phyloP scores from a whole-genome alignment of 2,329 filamentous ascomycete genomes.

The Drechslerella coelobrocha region DNA sequence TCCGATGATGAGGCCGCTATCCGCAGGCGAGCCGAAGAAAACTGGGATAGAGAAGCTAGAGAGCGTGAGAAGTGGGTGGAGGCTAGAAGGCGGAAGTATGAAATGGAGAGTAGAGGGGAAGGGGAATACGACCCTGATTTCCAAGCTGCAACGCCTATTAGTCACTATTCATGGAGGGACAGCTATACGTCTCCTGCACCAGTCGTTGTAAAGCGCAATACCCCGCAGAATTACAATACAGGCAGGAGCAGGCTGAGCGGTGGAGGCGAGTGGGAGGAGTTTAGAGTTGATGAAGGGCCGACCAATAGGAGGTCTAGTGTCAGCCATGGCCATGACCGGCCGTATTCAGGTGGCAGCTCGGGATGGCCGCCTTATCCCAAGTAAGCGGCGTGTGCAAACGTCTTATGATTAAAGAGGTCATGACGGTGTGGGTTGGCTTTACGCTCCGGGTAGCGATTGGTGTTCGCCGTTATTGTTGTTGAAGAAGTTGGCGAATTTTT shows the following conservation, averaged over 20 bases:
- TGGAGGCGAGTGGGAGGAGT: conserved; percentile 49
- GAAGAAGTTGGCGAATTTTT: neutral
- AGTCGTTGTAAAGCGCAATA: conserved; percentile 42
- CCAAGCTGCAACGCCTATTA: conserved; percentile 42
- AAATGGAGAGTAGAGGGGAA: conserved; percentile 33
- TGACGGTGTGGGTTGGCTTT: neutral
- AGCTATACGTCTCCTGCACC: conserved; percentile 39
- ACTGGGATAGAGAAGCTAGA: conserved; percentile 44
- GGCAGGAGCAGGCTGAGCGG: conserved; percentile 43
- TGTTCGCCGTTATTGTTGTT: neutral
- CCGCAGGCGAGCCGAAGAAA: conserved; percentile 37
- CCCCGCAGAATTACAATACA: conserved; percentile 29
- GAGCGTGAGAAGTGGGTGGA: conserved; percentile 50
- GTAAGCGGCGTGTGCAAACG: conserved; percentile 1
- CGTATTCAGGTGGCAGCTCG: conserved; percentile 32
- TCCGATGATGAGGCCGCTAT: conserved; percentile 41
- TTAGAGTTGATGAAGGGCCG: conserved; percentile 36
- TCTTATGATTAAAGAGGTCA: neutral
- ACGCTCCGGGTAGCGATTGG: neutral
- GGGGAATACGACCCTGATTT: conserved; percentile 40
- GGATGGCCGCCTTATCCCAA: conserved; percentile 35
- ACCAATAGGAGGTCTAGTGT: conserved; percentile 30
- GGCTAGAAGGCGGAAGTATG: conserved; percentile 32
- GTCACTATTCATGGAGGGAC: conserved; percentile 48
- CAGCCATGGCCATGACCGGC: conserved; percentile 34